A percentile compares a stretch with the other conserved stretches of the same genome.
Conservation (phyloP, 352 stramenopile genomes). For the Phytopythium montanum region DNA sequence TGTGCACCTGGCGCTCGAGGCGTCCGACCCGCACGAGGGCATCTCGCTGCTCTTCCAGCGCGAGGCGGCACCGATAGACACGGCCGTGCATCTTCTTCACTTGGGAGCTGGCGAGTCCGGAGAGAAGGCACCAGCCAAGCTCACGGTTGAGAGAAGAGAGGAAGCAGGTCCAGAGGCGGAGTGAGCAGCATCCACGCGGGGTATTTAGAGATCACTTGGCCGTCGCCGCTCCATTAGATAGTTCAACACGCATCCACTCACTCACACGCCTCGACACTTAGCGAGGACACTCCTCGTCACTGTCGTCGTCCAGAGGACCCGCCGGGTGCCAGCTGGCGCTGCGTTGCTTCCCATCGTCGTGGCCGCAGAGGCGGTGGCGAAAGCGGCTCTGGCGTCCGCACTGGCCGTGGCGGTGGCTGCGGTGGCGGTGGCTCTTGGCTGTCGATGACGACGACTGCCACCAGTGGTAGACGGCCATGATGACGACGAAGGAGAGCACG, state of each 20-base stretch:
- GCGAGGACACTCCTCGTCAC: not conserved
- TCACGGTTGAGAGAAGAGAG: not conserved
- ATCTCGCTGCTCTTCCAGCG: slow-evolving; percentile 60
- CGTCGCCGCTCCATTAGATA: not conserved
- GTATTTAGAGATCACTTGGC: not conserved
- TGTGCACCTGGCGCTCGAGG: slow-evolving; percentile 46
- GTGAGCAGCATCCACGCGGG: not conserved
- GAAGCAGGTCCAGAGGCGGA: not conserved
- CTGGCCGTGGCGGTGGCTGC: not conserved
- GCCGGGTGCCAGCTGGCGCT: slow-evolving; percentile 6
- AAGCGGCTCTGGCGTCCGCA: not conserved
- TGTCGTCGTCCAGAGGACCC: not conserved
- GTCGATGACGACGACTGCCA: slow-evolving; percentile 23
- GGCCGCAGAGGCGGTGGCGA: not conserved
- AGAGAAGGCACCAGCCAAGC: not conserved
- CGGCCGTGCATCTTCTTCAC: slow-evolving; percentile 35
- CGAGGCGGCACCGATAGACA: slow-evolving; percentile 28
- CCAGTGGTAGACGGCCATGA: slow-evolving; percentile 59
- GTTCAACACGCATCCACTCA: not conserved
- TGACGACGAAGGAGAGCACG: slow-evolving; percentile 65
- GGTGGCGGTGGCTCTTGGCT: not conserved
- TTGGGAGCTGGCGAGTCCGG: not conserved
- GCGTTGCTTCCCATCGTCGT: not conserved
- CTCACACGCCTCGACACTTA: not conserved
- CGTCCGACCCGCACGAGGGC: slow-evolving; percentile 22